These are phyloP conservation scores for Candida tropicalis DNA, from an alignment of 1,139 yeast genomes.

Conservation along the genomic window DNA sequence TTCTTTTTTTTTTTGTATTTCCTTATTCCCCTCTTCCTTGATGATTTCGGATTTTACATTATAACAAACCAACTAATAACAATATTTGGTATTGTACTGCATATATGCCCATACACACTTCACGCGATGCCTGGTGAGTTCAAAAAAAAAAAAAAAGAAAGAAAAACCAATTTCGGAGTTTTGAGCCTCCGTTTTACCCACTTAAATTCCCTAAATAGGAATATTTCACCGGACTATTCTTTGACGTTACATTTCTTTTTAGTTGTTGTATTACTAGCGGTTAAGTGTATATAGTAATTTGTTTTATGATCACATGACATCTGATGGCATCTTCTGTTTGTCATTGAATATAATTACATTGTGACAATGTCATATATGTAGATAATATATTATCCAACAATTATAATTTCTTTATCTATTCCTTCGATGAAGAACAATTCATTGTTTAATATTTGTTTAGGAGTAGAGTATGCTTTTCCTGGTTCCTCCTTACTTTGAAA, in stretches of 20 bases:
- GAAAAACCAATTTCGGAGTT: slow-evolving; percentile 1
- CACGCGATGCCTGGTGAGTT: not conserved
- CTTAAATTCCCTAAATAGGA: not conserved
- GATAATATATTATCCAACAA: too few relatives aligned
- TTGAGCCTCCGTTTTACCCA: not conserved
- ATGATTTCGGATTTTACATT: not conserved
- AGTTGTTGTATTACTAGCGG: too few relatives aligned
- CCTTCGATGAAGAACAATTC: too few relatives aligned
- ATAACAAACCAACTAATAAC: not conserved
- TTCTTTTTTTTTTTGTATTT: not conserved
- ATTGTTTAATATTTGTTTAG: too few relatives aligned
- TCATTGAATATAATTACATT: too few relatives aligned
- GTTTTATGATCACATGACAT: too few relatives aligned
- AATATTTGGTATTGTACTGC: slow-evolving; percentile 5
- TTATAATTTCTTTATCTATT: too few relatives aligned
- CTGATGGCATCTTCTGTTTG: too few relatives aligned
- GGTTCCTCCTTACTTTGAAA: not conserved
- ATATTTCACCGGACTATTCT: not conserved
- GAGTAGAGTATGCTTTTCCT: not conserved
- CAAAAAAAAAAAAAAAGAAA: not conserved
- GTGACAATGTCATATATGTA: too few relatives aligned
- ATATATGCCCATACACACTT: not conserved
- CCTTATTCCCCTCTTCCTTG: slow-evolving; percentile 5
- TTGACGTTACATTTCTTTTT: not conserved
- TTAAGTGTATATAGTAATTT: too few relatives aligned